Evolutionary conservation across 1,139 yeast species (phyloP), one percentile per base, ranked within the genome.

Genomic region (Yamadazyma sp.): DNA sequence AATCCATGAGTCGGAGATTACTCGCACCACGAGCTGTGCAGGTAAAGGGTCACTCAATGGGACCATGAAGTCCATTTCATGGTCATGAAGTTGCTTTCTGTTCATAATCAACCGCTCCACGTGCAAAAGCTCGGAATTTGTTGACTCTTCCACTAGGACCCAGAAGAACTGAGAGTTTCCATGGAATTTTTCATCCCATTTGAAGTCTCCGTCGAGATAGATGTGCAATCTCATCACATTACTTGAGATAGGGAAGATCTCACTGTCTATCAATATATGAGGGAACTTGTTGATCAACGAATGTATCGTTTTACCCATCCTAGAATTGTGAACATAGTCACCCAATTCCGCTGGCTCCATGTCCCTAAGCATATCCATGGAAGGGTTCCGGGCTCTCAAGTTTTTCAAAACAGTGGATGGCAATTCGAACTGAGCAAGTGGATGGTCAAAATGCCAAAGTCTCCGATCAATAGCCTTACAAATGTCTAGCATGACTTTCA

Each of bases 361-460:
- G 21, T 86, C 90, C 35, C 95, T 72, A 42, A 94, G 61, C 29
- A 74, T 74, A 20, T 81, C 89, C 64, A 90, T 80, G 0, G 83
- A 61, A 0, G 92, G 84, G 38, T 77, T 78, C 42, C 81, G 84
- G 6, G 73, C 67, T 42, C 83, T 79, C 7, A 94, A 67, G 40
- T 77, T 78, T 40, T 80, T 73, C 39, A 83, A 51, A 2, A 89
- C 78, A 12, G 76, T 78, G 13, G 73, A 82, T 1, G 94, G 88
- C 12, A 89, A 65, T 29, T 85, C 92, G 62, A 90, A 89, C 55
- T 92, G 98, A 17, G 82, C 71, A 55, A 94, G 59, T 1, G 98
- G 97, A 58, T 92, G 97, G 46, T 85, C 88, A 62, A 83, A 88
- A 0, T 90, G 79, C 98, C 98, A 94, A 10, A 86, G 55, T 47